These are phyloP conservation scores for Salix dunnii DNA, from an alignment of 345 rosid species.

Conservation along the genomic window DNA sequence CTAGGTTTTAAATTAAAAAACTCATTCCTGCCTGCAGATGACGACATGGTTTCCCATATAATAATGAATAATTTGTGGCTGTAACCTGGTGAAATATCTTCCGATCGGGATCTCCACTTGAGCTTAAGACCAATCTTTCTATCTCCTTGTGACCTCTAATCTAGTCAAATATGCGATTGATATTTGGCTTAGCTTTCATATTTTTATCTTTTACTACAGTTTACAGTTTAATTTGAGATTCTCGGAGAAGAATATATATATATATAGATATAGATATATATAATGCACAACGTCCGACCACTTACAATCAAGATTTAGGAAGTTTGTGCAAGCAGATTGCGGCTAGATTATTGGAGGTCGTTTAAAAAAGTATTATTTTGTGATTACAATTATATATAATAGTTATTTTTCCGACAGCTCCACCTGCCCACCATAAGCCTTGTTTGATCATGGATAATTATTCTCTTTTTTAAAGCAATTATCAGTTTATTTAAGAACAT, in stretches of 20 bases:
- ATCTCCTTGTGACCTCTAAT: too few relatives aligned
- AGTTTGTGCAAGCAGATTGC: neutral
- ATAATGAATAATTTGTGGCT: neutral
- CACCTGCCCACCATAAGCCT: conserved; percentile 19
- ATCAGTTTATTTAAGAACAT: neutral
- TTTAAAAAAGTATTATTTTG: neutral
- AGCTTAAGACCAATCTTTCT: too few relatives aligned
- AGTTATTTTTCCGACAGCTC: conserved; percentile 13
- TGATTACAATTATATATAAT: neutral
- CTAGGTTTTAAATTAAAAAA: neutral
- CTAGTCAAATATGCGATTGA: too few relatives aligned
- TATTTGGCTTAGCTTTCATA: too few relatives aligned
- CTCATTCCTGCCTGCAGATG: neutral
- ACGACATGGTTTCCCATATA: neutral
- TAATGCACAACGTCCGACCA: neutral
- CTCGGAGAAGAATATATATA: too few relatives aligned
- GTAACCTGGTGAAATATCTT: neutral
- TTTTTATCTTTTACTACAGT: too few relatives aligned
- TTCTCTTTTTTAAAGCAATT: neutral
- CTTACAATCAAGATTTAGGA: neutral
- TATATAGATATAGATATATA: too few relatives aligned
- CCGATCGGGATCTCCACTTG: neutral
- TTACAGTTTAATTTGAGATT: too few relatives aligned
- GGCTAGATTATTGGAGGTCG: neutral
- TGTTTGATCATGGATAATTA: neutral